These are phyloP conservation scores for Saccharum officinarum DNA, from an alignment of 176 grass and related monocot species.

Conservation along the genomic window DNA sequence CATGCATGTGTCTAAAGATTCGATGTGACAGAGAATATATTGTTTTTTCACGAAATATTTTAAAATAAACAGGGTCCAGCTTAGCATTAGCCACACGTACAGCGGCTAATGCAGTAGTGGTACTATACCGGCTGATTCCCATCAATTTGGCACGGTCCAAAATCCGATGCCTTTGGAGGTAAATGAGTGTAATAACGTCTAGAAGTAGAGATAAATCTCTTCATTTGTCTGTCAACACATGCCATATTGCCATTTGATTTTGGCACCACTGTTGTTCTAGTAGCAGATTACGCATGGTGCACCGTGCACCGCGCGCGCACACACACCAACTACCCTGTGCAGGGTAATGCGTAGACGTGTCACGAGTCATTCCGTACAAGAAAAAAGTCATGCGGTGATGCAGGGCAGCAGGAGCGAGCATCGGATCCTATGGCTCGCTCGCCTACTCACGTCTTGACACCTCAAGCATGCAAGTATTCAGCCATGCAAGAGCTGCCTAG, in stretches of 20 bases:
- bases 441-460: background rate
- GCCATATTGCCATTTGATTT: background rate
- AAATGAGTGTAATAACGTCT: background rate
- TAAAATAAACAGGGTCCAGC: no score
- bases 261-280: background rate
- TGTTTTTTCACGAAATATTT: no score
- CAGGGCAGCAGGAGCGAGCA: background rate
- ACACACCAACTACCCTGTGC: background rate
- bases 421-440: conserved; percentile 17
- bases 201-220: background rate
- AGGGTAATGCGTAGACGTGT: background rate
- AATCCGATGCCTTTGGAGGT: background rate
- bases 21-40: no score
- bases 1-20: no score
- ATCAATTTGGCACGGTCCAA: conserved; percentile 4
- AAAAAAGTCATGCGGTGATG: background rate
- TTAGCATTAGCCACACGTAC: background rate
- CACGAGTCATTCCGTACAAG: background rate
- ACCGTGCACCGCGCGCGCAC: no score
- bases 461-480: background rate
- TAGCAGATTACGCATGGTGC: background rate
- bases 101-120: background rate
- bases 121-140: background rate
- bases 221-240: background rate
- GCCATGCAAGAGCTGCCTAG: background rate